phyloP scores from a whole-genome alignment of 2,329 filamentous ascomycete genomes.

The Aspergillus costaricaensis region DNA sequence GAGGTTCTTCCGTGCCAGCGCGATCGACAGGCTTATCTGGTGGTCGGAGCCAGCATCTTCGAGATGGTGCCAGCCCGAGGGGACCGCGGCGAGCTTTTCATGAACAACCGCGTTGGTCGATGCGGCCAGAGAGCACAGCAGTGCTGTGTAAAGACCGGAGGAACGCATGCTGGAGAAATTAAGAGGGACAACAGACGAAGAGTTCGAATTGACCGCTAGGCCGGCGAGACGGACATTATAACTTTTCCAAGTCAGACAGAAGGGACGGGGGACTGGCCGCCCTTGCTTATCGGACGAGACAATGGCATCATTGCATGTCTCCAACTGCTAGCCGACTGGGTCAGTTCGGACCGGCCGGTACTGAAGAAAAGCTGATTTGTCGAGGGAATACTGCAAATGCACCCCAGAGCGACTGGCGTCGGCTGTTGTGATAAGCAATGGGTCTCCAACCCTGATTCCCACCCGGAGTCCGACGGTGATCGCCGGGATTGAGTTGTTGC shows the following conservation, averaged over 20 bases:
- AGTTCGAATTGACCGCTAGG: background rate
- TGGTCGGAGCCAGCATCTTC: constrained; percentile 16
- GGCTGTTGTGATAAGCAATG: constrained; percentile 10
- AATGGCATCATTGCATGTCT: background rate
- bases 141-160: constrained; percentile 3
- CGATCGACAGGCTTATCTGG: constrained; percentile 25
- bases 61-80: background rate
- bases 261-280: background rate
- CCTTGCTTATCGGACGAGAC: constrained; percentile 2
- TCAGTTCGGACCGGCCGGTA: background rate
- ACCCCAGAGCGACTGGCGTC: background rate
- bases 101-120: constrained; percentile 1
- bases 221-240: constrained; percentile 1
- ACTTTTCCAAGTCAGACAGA: background rate
- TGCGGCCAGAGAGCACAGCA: constrained; percentile 5
- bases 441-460: background rate
- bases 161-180: constrained; percentile 1
- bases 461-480: constrained; percentile 4
- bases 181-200: background rate
- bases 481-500: background rate
- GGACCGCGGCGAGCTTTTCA: constrained; percentile 6
- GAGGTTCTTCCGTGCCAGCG: constrained; percentile 29
- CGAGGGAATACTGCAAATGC: background rate
- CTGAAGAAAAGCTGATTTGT: background rate
- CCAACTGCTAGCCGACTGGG: background rate